Base-by-base conservation (phyloP, 306 rosid species). In the Dryas octopetala region DNA sequence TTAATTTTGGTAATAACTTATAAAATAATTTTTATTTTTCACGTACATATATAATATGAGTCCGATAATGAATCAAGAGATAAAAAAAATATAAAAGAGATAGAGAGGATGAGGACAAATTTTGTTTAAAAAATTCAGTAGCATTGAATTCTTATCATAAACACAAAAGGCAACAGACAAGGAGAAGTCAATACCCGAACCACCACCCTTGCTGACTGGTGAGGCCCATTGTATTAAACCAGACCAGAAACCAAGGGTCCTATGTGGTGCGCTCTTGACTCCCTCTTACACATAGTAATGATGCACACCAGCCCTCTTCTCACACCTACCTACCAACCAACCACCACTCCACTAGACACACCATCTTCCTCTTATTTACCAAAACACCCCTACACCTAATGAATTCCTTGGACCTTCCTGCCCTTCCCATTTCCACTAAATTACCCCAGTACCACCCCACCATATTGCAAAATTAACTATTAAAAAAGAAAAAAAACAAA, bases 131-230 rank as follows among this genome's bases (percentile, higher is more conserved):
- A 48, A 77, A 17, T 54, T 4, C 17, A 74, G 40, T 55, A 65
- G 72, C 86, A 79, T 75, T 76, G 41, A 76, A 82, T 78, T 77
- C 80, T 57, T 7, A 40, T 72, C 57, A 63, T 40, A 64, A 80
- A 78, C 80, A 70, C 76, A 15, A 71, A 67, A 68, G 53, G 26
- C 41, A 71, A 83, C 81, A 78, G 71, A 83, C 80, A 88, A 88
- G 91, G 85, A 91, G 86, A 90, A 95, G 97, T 95, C 97, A 95
- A 95, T 91, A 82, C 98, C 98, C 98, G 98, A 95, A 95, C 97
- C 97, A 91, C 88, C 88, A 84, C 94, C 91, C 97, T 85, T 74
- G 76, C 76, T 68, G 28, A 75, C 81, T 60, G 80, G 81, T 79
- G 51, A 74, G 89, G 77, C 76, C 81, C 86, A 63, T 66, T 66